phyloP scores from a whole-genome alignment of 345 rosid species.

The Syzygium oleosum region DNA sequence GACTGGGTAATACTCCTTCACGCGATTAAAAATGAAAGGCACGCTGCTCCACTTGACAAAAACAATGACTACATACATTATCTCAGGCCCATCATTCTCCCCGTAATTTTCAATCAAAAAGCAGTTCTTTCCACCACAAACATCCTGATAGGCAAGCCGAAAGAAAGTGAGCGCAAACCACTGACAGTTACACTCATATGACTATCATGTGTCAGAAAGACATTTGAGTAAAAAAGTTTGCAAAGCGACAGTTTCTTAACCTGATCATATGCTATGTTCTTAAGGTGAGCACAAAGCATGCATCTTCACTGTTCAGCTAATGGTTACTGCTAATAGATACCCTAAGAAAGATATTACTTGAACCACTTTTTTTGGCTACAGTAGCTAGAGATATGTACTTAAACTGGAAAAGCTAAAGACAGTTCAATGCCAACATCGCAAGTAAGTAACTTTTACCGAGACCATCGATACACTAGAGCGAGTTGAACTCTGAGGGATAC shows the following conservation, averaged over 20 bases:
- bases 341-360: not conserved
- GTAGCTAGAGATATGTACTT: not conserved
- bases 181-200: not conserved
- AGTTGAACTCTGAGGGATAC: not conserved
- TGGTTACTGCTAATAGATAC: not conserved
- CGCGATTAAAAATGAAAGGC: not conserved
- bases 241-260: not conserved
- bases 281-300: not conserved
- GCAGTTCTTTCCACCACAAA: slow-evolving; percentile 67
- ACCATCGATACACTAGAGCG: not conserved
- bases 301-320: not conserved
- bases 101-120: slow-evolving; percentile 47
- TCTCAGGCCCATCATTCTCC: slow-evolving; percentile 45
- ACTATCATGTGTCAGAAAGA: not conserved
- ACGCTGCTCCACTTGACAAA: not conserved
- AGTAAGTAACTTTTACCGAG: not conserved
- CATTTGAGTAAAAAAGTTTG: not conserved
- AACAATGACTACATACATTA: slow-evolving; percentile 39
- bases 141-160: slow-evolving; percentile 42
- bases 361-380: not conserved
- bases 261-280: not conserved
- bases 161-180: slow-evolving; percentile 2
- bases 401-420: not conserved
- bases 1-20: too few relatives aligned
- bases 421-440: not conserved